Conservation (phyloP, 2,329 filamentous ascomycete species). For the Rhexocercosporidium sp. region DNA sequence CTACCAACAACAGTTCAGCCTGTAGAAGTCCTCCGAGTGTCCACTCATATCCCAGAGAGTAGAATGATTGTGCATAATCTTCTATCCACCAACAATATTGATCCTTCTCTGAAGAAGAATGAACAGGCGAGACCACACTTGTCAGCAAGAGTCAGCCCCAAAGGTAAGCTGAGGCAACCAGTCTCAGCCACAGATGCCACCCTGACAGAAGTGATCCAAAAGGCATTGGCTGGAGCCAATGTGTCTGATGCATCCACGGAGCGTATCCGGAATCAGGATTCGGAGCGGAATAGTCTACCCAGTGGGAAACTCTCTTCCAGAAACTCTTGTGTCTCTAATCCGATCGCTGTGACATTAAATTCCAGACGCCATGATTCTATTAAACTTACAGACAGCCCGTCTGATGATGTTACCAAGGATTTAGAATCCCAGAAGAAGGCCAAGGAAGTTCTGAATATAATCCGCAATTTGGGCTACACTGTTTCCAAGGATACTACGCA, state of each 20-base stretch:
- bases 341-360: slow-evolving; percentile 12
- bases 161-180: slow-evolving; percentile 34
- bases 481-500: slow-evolving; percentile 31
- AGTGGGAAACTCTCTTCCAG: slow-evolving; percentile 24
- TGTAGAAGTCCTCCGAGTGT: slow-evolving; percentile 29
- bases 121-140: slow-evolving; percentile 20
- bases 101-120: slow-evolving; percentile 17
- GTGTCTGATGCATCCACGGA: slow-evolving; percentile 21
- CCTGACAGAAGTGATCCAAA: slow-evolving; percentile 34
- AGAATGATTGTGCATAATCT: slow-evolving; percentile 30
- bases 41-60: slow-evolving; percentile 16
- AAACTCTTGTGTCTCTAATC: slow-evolving; percentile 16
- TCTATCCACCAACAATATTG: slow-evolving; percentile 30
- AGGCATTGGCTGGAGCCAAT: slow-evolving; percentile 30
- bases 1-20: slow-evolving; percentile 34
- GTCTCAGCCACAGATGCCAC: slow-evolving; percentile 34
- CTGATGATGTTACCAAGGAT: slow-evolving; percentile 23
- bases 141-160: slow-evolving; percentile 14
- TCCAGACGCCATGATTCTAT: slow-evolving; percentile 9
- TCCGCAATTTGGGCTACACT: slow-evolving; percentile 36
- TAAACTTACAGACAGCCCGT: slow-evolving; percentile 19
- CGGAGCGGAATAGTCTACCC: slow-evolving; percentile 30
- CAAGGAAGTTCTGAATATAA: slow-evolving; percentile 33
- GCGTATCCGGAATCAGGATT: slow-evolving; percentile 10
- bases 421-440: slow-evolving; percentile 30